Conservation (phyloP, 2,329 filamentous ascomycete species). For the Penicillium corylophilum region DNA sequence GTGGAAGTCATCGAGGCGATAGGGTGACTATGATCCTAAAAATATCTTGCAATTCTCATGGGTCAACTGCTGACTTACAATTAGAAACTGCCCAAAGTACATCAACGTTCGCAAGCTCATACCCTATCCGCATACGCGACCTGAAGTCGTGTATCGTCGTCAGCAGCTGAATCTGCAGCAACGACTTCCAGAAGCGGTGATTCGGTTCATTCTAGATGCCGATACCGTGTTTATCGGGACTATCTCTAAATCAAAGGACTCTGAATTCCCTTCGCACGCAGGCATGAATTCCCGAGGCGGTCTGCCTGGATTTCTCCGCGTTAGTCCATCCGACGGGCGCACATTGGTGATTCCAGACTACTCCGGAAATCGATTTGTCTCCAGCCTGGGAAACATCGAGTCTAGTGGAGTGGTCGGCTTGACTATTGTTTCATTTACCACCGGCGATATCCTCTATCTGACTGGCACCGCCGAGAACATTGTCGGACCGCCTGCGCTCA, state of each 20-base stretch:
- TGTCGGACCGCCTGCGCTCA: constrained; percentile 8
- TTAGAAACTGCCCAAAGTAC: constrained; percentile 17
- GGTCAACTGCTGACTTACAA: neutral
- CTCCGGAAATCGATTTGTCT: constrained; percentile 19
- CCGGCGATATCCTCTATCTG: constrained; percentile 24
- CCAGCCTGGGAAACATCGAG: constrained; percentile 21
- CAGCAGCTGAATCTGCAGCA: neutral
- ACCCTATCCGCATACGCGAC: constrained; percentile 2
- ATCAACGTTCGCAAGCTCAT: constrained; percentile 12
- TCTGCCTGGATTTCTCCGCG: constrained; percentile 19
- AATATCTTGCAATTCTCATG: neutral
- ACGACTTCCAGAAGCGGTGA: constrained; percentile 10
- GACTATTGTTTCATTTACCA: constrained; percentile 22
- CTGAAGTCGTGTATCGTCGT: neutral
- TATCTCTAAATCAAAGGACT: constrained; percentile 3
- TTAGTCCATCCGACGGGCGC: constrained; percentile 14
- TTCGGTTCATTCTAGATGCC: constrained; percentile 9
- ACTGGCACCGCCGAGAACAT: constrained; percentile 21
- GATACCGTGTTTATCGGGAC: constrained; percentile 13
- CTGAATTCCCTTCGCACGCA: constrained; percentile 15
- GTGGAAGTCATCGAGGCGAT: constrained; percentile 7
- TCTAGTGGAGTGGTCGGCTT: constrained; percentile 17
- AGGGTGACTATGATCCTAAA: constrained; percentile 4
- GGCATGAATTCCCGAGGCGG: constrained; percentile 25
- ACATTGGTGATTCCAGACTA: constrained; percentile 21